Percentiles rank a stretch among this genome's conserved stretches.
Conservation (phyloP, 805 yeast genomes). For the Metschnikowia gelsemii region DNA sequence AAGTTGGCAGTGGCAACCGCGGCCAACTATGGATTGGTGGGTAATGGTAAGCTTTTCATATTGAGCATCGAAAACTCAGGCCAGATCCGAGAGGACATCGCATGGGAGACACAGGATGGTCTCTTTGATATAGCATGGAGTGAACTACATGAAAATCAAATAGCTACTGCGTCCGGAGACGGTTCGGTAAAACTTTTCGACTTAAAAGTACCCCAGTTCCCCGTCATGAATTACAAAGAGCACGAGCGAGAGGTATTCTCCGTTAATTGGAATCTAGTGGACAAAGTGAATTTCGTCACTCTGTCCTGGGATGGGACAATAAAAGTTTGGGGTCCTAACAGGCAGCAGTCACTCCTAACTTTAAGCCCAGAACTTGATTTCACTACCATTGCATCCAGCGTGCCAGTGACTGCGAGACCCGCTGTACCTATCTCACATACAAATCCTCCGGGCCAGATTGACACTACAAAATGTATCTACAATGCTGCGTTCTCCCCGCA, state of each 20-base stretch:
- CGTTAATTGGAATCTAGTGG: conserved; percentile 70
- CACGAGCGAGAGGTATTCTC: conserved; percentile 76
- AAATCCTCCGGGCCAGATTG: conserved; percentile 21
- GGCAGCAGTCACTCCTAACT: conserved; percentile 57
- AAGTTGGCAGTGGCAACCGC: conserved; percentile 87
- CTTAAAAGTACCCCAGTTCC: conserved; percentile 60
- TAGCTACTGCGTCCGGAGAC: conserved; percentile 83
- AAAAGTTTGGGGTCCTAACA: conserved; percentile 71
- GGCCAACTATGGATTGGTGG: conserved; percentile 91
- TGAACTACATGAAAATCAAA: conserved; percentile 85
- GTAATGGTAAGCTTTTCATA: conserved; percentile 81
- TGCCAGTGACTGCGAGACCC: conserved; percentile 27
- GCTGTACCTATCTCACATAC: conserved; percentile 36
- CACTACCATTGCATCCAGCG: conserved; percentile 27
- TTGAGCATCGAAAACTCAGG: conserved; percentile 71
- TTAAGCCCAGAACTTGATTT: conserved; percentile 38
- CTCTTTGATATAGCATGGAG: conserved; percentile 88
- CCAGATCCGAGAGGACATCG: conserved; percentile 47
- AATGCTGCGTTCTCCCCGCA: conserved; percentile 84
- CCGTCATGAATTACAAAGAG: conserved; percentile 72
- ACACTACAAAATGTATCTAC: conserved; percentile 63
- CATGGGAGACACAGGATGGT: conserved; percentile 92
- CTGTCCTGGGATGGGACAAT: conserved; percentile 93
- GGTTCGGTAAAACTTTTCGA: conserved; percentile 86
- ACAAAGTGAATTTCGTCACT: conserved; percentile 66